Conservation (phyloP, 257 asterid species). For the Eucommia ulmoides region DNA sequence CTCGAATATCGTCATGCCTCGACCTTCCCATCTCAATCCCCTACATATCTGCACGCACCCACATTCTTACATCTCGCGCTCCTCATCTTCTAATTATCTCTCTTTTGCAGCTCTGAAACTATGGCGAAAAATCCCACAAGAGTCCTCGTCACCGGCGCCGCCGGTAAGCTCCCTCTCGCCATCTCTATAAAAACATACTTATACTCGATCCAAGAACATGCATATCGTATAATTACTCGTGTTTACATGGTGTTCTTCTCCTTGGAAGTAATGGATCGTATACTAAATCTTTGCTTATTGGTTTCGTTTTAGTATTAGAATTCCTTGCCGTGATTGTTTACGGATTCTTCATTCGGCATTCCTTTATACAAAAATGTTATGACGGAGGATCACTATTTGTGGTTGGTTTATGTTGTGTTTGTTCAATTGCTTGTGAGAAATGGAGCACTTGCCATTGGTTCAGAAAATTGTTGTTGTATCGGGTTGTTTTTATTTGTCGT, state of each 20-base stretch:
- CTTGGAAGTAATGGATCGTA: not conserved
- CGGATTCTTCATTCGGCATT: not conserved
- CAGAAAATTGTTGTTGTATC: not conserved
- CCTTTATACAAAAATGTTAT: not conserved
- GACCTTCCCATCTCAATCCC: no score
- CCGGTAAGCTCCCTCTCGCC: not conserved
- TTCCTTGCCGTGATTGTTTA: not conserved
- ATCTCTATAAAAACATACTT: no score
- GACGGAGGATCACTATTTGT: not conserved
- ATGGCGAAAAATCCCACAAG: not conserved
- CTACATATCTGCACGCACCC: no score
- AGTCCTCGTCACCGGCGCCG: not conserved
- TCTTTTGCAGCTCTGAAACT: not conserved
- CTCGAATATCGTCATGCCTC: no score
- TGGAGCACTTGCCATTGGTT: not conserved
- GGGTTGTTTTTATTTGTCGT: not conserved
- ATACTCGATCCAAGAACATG: not conserved
- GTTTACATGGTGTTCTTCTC: not conserved
- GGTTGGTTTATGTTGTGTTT: not conserved
- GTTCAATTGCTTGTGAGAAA: not conserved
- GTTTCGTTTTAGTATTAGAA: not conserved
- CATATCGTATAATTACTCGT: not conserved
- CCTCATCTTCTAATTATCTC: no score
- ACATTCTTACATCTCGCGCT: no score
- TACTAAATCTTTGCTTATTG: not conserved